Conservation (phyloP, 495 filamentous ascomycete genomes). For the Geoglossum glabrum region DNA sequence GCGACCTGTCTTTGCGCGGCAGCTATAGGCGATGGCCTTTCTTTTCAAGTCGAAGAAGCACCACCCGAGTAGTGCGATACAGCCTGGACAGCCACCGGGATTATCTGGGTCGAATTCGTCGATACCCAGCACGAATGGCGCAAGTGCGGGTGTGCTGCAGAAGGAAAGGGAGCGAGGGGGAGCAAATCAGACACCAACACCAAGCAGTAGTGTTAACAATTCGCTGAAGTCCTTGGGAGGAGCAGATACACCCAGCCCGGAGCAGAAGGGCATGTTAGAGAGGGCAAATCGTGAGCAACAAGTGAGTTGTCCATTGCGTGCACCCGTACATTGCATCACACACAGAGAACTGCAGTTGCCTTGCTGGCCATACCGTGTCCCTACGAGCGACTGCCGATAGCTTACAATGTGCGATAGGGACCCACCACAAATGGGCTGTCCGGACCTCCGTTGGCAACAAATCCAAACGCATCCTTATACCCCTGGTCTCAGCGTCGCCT, state of each 20-base stretch:
- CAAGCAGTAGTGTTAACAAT: slow-evolving; percentile 43
- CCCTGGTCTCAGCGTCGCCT: slow-evolving; percentile 88
- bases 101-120: slow-evolving; percentile 17
- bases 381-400: not conserved
- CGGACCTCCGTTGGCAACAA: slow-evolving; percentile 16
- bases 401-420: not conserved
- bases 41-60: slow-evolving; percentile 54
- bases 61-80: slow-evolving; percentile 20
- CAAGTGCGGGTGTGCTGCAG: slow-evolving; percentile 7
- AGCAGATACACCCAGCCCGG: slow-evolving; percentile 26
- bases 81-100: not conserved
- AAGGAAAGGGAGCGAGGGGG: slow-evolving; percentile 26
- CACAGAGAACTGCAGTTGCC: not conserved
- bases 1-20: slow-evolving; percentile 98
- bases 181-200: slow-evolving; percentile 33
- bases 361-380: not conserved
- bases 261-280: slow-evolving; percentile 28
- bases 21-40: slow-evolving; percentile 81
- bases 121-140: slow-evolving; percentile 18
- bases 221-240: slow-evolving; percentile 16
- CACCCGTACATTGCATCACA: not conserved
- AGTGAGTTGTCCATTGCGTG: slow-evolving; percentile 9
- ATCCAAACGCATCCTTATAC: slow-evolving; percentile 47
- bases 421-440: slow-evolving; percentile 16
- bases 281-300: slow-evolving; percentile 18